Evolutionary conservation across 192 early-diverging fungal genomes (phyloP).

Genomic region (Coemansia sp.): DNA sequence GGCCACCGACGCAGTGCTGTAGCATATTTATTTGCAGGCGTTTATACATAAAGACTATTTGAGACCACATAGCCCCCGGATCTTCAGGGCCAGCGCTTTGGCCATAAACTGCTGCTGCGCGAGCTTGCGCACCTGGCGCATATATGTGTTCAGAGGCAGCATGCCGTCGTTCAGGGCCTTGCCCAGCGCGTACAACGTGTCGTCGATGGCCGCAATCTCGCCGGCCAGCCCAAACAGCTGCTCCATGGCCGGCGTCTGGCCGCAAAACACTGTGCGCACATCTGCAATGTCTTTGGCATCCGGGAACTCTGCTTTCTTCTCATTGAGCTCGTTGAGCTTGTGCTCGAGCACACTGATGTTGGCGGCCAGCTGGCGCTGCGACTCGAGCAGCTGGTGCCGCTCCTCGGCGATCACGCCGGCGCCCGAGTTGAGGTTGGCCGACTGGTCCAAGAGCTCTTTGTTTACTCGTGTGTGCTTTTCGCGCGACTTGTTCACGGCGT

Average conservation of each 20-base stretch:
- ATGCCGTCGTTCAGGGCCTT: slow-evolving; percentile 75
- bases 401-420: slow-evolving; percentile 66
- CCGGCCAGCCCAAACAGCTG: slow-evolving; percentile 87
- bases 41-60: neutral
- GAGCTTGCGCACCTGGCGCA: slow-evolving; percentile 80
- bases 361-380: slow-evolving; percentile 61
- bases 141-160: slow-evolving; percentile 69
- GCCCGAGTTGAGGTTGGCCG: slow-evolving; percentile 70
- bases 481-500: slow-evolving; percentile 59
- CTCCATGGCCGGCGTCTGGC: slow-evolving; percentile 30
- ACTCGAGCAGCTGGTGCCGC: slow-evolving; percentile 57
- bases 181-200: slow-evolving; percentile 79
- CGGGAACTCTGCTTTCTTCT: slow-evolving; percentile 43
- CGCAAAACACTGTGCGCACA: slow-evolving; percentile 34
- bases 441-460: slow-evolving; percentile 64
- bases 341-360: slow-evolving; percentile 66
- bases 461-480: slow-evolving; percentile 61
- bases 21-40: neutral
- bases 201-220: slow-evolving; percentile 87
- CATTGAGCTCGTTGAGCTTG: slow-evolving; percentile 60
- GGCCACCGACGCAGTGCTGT: slow-evolving; percentile 41
- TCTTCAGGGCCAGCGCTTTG: slow-evolving; percentile 72
- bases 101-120: slow-evolving; percentile 90
- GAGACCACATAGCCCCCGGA: slow-evolving; percentile 43
- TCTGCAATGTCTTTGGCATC: slow-evolving; percentile 24